Percentiles rank a stretch among this genome's conserved stretches.
Conservation (phyloP, 139 green algal genomes). For the Eudorina sp. region DNA sequence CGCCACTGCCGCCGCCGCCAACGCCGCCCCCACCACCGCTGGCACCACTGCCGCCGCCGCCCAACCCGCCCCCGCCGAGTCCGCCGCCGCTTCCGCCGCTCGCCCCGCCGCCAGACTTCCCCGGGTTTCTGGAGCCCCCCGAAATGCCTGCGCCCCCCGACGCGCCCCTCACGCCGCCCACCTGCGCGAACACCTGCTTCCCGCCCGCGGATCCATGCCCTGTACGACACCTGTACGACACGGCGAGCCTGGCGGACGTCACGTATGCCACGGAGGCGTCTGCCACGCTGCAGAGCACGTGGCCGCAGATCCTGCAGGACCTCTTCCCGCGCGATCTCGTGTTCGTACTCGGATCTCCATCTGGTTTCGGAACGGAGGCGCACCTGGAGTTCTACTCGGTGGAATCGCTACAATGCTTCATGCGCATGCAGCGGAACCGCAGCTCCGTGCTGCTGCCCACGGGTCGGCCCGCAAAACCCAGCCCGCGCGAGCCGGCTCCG, state of each 20-base stretch:
- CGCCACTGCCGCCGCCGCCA: background rate
- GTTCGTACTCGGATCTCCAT: slow-evolving; percentile 1
- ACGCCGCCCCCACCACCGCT: background rate
- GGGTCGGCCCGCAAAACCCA: background rate
- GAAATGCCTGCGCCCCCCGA: too few relatives aligned
- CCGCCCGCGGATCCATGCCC: background rate
- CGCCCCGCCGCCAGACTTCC: background rate
- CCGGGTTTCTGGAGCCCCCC: background rate
- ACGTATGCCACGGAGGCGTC: background rate
- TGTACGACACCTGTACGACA: background rate
- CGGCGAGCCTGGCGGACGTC: background rate
- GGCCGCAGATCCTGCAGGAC: background rate
- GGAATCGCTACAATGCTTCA: slow-evolving; percentile 14
- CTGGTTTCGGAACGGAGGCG: background rate
- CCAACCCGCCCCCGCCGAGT: background rate
- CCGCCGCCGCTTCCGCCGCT: background rate
- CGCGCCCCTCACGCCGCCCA: background rate
- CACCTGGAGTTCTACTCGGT: slow-evolving; percentile 33
- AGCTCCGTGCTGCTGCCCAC: background rate
- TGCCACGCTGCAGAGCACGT: background rate
- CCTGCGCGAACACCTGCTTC: background rate
- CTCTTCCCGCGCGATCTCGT: background rate
- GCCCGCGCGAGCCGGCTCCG: background rate
- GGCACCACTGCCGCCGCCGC: background rate
- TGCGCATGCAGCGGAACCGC: slow-evolving; percentile 13